Evolutionary conservation across 1,139 yeast genomes (phyloP).

Genomic region (Suhomyces anneliseae): DNA sequence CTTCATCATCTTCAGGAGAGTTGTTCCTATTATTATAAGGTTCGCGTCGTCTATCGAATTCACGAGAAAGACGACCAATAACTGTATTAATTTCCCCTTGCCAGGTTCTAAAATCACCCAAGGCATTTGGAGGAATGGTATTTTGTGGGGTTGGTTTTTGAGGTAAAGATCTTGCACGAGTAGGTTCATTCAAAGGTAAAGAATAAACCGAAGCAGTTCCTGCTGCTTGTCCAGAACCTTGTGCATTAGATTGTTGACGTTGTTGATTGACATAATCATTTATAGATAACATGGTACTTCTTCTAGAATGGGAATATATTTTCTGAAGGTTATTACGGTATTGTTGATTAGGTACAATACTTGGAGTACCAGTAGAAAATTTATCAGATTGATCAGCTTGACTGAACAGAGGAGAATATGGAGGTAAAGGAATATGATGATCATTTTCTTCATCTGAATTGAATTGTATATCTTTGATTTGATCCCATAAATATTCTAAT

Average conservation of each 20-base stretch:
- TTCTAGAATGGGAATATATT: conserved; percentile 47
- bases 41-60: conserved; percentile 24
- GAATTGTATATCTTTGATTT: conserved; percentile 56
- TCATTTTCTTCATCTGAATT: conserved; percentile 32
- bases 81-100: conserved; percentile 46
- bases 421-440: conserved; percentile 29
- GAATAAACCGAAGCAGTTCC: conserved; percentile 28
- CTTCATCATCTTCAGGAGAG: conserved; percentile 13
- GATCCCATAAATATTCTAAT: conserved; percentile 73
- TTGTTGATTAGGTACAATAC: conserved; percentile 32
- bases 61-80: conserved; percentile 41
- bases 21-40: conserved; percentile 1
- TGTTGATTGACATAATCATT: conserved; percentile 42
- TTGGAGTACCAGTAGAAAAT: conserved; percentile 40
- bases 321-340: conserved; percentile 40
- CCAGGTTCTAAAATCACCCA: conserved; percentile 46
- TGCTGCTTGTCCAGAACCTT: conserved; percentile 13
- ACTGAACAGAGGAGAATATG: conserved; percentile 41
- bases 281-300: conserved; percentile 39
- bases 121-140: conserved; percentile 9
- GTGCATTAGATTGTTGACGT: conserved; percentile 24
- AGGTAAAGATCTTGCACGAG: conserved; percentile 9
- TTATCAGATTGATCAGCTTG: conserved; percentile 37
- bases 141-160: not conserved
- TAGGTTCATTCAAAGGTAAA: conserved; percentile 17